Conservation (phyloP, 108 stramenopile species). For the Aurantiochytrium sp. region DNA sequence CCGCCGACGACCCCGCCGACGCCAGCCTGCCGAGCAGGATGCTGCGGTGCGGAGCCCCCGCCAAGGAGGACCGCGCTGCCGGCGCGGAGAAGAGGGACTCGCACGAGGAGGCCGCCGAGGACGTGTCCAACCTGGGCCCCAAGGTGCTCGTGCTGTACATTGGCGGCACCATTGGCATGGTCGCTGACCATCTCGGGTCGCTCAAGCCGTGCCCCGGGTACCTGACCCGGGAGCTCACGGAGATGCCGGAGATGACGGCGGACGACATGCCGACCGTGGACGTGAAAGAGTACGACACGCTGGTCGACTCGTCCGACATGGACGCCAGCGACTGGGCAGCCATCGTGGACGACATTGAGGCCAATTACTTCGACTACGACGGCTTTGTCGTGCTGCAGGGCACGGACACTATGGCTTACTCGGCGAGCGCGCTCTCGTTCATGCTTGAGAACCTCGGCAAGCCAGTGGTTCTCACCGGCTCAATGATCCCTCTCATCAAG, state of each 20-base stretch:
- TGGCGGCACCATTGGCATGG: constrained; percentile 65
- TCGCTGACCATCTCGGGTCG: constrained; percentile 29
- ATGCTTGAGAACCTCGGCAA: constrained; percentile 96
- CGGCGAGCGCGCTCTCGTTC: constrained; percentile 82
- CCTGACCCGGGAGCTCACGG: constrained; percentile 39
- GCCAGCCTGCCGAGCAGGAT: too few species aligned
- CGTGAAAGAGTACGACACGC: constrained; percentile 47
- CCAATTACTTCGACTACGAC: constrained; percentile 79
- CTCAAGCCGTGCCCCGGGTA: constrained; percentile 54
- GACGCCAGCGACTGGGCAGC: constrained; percentile 82
- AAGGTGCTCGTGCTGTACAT: constrained; percentile 44
- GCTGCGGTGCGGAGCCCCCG: too few species aligned
- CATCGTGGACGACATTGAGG: constrained; percentile 67
- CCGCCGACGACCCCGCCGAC: too few species aligned
- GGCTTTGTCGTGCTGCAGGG: constrained; percentile 93
- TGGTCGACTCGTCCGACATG: constrained; percentile 77
- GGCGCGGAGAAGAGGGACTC: too few species aligned
- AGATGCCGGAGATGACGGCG: constrained; percentile 43
- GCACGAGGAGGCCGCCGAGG: too few species aligned
- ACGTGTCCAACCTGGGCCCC: neutral
- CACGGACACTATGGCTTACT: constrained; percentile 97
- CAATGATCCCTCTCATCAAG: constrained; percentile 81
- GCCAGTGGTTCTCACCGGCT: constrained; percentile 87
- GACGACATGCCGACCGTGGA: constrained; percentile 44
- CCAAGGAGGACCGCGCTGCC: too few species aligned